phyloP scores from a whole-genome alignment of 257 asterid species.

The Cynanchum wilfordii region DNA sequence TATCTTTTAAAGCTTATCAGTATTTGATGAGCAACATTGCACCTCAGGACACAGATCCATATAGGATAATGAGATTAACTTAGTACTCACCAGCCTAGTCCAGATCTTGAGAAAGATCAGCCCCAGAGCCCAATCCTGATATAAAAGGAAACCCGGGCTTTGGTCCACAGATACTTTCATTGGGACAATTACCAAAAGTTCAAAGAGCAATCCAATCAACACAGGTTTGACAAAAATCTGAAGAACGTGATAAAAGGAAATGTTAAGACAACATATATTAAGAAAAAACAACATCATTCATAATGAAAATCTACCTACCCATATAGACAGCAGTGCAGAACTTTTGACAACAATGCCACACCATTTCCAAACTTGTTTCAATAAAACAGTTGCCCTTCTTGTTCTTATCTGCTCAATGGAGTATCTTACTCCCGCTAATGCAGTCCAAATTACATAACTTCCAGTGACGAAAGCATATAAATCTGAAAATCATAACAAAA shows the following conservation, averaged over 20 bases:
- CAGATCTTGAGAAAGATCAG: slow-evolving; percentile 89
- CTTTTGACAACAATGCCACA: slow-evolving; percentile 84
- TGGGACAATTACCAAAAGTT: slow-evolving; percentile 91
- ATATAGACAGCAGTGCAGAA: slow-evolving; percentile 67
- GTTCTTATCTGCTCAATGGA: slow-evolving; percentile 65
- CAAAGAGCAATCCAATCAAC: slow-evolving; percentile 86
- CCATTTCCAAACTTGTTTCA: slow-evolving; percentile 86
- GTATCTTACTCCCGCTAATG: slow-evolving; percentile 84
- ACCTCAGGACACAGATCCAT: neutral
- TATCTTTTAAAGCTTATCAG: too few species aligned
- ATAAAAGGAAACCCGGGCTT: slow-evolving; percentile 92
- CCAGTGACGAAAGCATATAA: slow-evolving; percentile 91
- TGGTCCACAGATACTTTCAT: slow-evolving; percentile 97
- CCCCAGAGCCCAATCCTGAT: slow-evolving; percentile 99
- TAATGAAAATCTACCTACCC: slow-evolving; percentile 48
- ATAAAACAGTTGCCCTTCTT: slow-evolving; percentile 55
- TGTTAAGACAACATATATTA: slow-evolving; percentile 9
- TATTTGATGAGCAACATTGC: neutral
- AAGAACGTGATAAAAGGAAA: slow-evolving; percentile 7
- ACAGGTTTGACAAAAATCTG: slow-evolving; percentile 92
- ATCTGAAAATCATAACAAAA: slow-evolving; percentile 38
- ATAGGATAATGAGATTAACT: neutral
- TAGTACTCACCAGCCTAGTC: slow-evolving; percentile 89
- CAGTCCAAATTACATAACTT: slow-evolving; percentile 96
- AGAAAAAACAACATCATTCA: neutral